phyloP scores from a whole-genome alignment of 2,329 filamentous ascomycete genomes.

The Cladosporium sp. region DNA sequence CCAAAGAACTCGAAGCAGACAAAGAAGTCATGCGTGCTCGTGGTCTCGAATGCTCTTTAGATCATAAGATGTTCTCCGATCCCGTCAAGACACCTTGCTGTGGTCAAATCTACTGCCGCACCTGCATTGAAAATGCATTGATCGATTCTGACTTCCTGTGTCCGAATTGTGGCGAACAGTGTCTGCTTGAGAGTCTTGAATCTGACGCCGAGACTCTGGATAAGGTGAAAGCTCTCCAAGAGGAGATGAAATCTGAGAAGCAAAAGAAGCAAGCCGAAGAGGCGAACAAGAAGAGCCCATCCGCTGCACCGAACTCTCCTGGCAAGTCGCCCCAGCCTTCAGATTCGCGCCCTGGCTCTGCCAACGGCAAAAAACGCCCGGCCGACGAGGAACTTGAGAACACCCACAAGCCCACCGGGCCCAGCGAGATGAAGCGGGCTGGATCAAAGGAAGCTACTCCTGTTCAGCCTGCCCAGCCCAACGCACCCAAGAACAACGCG shows the following conservation, averaged over 20 bases:
- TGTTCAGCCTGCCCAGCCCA: conserved; percentile 40
- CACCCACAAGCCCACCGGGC: conserved; percentile 44
- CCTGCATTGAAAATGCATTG: conserved; percentile 98
- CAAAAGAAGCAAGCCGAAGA: conserved; percentile 17
- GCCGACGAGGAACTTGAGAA: conserved; percentile 67
- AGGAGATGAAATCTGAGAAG: conserved; percentile 48
- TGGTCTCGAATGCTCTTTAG: conserved; percentile 89
- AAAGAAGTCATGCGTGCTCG: conserved; percentile 85
- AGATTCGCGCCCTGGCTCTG: conserved; percentile 29
- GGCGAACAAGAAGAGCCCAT: conserved; percentile 15
- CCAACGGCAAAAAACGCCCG: conserved; percentile 72
- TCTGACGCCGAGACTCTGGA: conserved; percentile 82
- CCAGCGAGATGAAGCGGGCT: conserved; percentile 44
- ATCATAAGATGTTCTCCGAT: conserved; percentile 97
- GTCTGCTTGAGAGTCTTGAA: conserved; percentile 88
- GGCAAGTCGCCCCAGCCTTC: conserved; percentile 26
- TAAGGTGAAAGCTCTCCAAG: conserved; percentile 76
- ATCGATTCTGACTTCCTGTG: conserved; percentile 98
- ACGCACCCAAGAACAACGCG: conserved; percentile 55
- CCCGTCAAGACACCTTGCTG: conserved; percentile 99
- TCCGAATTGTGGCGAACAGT: conserved; percentile 86
- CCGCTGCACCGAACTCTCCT: conserved; percentile 24
- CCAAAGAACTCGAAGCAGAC: conserved; percentile 71
- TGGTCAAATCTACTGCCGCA: conserved; percentile 97
- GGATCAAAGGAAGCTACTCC: conserved; percentile 27